Percentiles rank a stretch among this genome's conserved stretches.
phyloP scores from a whole-genome alignment of 2,329 filamentous ascomycete species.

The Sclerotinia nivalis region DNA sequence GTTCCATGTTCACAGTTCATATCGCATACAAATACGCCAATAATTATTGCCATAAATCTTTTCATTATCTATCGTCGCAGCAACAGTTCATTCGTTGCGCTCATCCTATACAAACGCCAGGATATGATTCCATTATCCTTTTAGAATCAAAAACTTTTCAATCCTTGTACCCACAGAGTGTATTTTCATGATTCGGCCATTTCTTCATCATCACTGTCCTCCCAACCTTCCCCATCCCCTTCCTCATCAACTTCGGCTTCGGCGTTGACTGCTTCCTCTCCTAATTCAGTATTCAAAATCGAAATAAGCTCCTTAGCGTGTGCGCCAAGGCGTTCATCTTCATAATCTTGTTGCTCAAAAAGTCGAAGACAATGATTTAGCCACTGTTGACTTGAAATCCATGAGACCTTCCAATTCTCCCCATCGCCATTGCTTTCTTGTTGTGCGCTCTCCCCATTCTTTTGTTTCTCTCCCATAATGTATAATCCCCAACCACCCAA shows the following conservation, averaged over 20 bases:
- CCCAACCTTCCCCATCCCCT: conserved; percentile 50
- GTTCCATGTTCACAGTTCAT: not conserved
- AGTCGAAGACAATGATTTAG: conserved; percentile 77
- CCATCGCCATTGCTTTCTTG: conserved; percentile 45
- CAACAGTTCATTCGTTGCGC: not conserved
- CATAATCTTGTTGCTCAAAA: conserved; percentile 79
- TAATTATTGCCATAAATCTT: not conserved
- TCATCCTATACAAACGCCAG: conserved; percentile 21
- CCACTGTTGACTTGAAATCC: conserved; percentile 79
- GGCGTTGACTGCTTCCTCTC: conserved; percentile 59
- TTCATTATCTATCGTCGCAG: conserved; percentile 20
- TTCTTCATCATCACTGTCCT: conserved; percentile 51
- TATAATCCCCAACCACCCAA: conserved; percentile 92
- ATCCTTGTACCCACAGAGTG: not conserved
- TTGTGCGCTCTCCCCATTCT: conserved; percentile 39
- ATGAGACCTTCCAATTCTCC: conserved; percentile 51
- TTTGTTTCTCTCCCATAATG: conserved; percentile 71
- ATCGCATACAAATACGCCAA: not conserved
- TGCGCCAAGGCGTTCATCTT: conserved; percentile 74
- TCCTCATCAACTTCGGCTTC: conserved; percentile 56
- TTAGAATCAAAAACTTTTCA: conserved; percentile 7
- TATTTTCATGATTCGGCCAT: conserved; percentile 53
- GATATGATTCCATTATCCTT: conserved; percentile 24
- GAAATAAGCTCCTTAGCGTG: conserved; percentile 72
- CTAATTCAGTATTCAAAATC: conserved; percentile 64